Conservation (phyloP, 768 basidiomycete genomes). For the Brasilioporus rufonigricans region DNA sequence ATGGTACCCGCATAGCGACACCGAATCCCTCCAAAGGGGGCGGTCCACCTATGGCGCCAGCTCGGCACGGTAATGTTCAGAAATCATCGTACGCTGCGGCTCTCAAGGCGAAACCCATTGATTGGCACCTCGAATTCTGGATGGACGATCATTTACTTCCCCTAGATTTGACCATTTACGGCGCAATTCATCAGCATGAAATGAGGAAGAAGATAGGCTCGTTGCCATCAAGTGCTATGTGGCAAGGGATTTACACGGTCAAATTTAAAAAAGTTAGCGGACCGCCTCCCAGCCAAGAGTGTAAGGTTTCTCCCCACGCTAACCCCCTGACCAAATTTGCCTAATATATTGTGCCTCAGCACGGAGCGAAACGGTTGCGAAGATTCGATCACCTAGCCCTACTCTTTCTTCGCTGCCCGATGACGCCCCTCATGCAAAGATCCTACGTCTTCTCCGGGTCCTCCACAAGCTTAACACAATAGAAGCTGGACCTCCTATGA, state of each 20-base stretch:
- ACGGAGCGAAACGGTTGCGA: constrained; percentile 42
- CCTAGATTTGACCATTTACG: constrained; percentile 91
- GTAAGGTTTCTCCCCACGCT: constrained; percentile 37
- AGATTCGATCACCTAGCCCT: constrained; percentile 62
- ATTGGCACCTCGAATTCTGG: constrained; percentile 96
- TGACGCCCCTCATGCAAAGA: constrained; percentile 84
- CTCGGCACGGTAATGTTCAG: constrained; percentile 32
- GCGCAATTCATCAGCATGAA: constrained; percentile 92
- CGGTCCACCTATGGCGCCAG: constrained; percentile 32
- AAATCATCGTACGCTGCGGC: constrained; percentile 90
- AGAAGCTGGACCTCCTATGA: constrained; percentile 58
- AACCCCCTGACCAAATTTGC: neutral
- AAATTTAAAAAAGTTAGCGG: constrained; percentile 92
- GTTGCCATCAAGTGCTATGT: constrained; percentile 68
- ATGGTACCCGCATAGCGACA: constrained; percentile 91
- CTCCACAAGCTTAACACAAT: constrained; percentile 78
- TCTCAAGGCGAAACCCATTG: constrained; percentile 86
- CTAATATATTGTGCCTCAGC: constrained; percentile 21
- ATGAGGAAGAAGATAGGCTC: constrained; percentile 68
- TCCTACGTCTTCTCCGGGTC: constrained; percentile 85
- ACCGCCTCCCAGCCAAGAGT: constrained; percentile 61
- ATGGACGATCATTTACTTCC: constrained; percentile 87
- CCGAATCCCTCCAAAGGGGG: constrained; percentile 62
- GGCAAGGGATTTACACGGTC: constrained; percentile 89
- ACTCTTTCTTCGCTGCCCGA: constrained; percentile 78